Percentiles rank a stretch among this genome's conserved stretches.
phyloP scores from a whole-genome alignment of 305 asterid species.

The Lippia alba region DNA sequence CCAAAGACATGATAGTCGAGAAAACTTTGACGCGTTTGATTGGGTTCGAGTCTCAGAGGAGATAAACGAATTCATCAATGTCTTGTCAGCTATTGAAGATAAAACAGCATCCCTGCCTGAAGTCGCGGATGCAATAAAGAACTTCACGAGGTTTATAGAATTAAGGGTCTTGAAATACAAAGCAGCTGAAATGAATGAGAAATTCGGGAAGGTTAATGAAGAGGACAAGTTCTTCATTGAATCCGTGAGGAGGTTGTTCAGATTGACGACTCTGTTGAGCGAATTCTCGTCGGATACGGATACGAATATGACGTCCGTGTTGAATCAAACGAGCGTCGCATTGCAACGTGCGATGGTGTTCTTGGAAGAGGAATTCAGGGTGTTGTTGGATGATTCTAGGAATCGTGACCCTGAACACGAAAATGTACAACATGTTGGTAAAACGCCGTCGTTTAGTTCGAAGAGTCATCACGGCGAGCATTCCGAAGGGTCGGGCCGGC shows the following conservation, averaged over 20 bases:
- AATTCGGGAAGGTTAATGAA: conserved; percentile 43
- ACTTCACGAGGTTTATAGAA: conserved; percentile 51
- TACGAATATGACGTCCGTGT: conserved; percentile 30
- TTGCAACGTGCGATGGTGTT: conserved; percentile 71
- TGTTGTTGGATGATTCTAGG: conserved; percentile 52
- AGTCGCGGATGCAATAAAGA: conserved; percentile 51
- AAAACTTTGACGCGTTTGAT: background rate
- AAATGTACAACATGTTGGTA: background rate
- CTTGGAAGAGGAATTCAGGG: conserved; percentile 70
- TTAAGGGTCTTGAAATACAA: conserved; percentile 47
- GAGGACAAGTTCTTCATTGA: conserved; percentile 62
- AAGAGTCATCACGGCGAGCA: conserved; percentile 32
- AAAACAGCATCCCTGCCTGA: conserved; percentile 49
- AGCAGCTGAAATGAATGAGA: conserved; percentile 34
- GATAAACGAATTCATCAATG: conserved; percentile 49
- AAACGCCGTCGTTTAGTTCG: conserved; percentile 36
- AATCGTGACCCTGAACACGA: background rate
- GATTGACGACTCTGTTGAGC: conserved; percentile 43
- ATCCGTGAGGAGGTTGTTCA: conserved; percentile 57
- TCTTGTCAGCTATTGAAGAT: conserved; percentile 46
- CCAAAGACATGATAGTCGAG: conserved; percentile 1
- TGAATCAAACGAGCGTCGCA: conserved; percentile 55
- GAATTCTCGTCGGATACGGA: conserved; percentile 53
- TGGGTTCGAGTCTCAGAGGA: conserved; percentile 36
- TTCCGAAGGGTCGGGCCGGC: conserved; percentile 15